Evolutionary conservation across 2,329 filamentous ascomycete genomes (phyloP), one percentile per base, ranked within the genome.

Genomic region (Fusarium pseudoanthophilum): DNA sequence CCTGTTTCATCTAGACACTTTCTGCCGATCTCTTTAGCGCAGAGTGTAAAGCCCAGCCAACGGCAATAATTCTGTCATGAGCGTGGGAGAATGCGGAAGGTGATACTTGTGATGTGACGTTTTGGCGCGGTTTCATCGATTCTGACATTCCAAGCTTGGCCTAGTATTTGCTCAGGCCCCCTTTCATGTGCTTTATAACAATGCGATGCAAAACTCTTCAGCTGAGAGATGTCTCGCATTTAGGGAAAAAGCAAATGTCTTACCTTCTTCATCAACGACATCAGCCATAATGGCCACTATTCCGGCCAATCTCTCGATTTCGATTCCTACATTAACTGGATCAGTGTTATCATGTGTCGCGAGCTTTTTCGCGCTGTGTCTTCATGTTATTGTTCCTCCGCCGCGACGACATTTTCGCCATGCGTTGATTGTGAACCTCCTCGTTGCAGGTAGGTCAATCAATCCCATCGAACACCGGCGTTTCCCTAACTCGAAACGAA

Each of bases 401-500:
- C 57, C 45, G 4, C 34, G 57, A 39, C 45, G 45, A 2, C 57
- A 60, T n/a, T 60, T 60, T 2, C 57, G 57, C 21, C 57, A 60
- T 40, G 46, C 46, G 4, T 37, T 60, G 16, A 60, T 60, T 28
- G 57, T 60, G 36, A 60, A 60, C 34, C 57, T 60, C 26, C 57
- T 60, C 7, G 21, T 60, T n/a, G 57, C 57, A 60, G 57, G 46
- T 60, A 32, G 28, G 57, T 21, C 21, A 34, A 14, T 5, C 26
- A 16, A 32, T 0, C 1, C 10, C 26, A 5, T 20, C 7, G 15
- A 9, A 21, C 4, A 4, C 18, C 0, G 4, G 7, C 6, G 5
- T 26, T 5, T 2, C 1, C 30, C 40, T 58, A 49, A 58, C 20
- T 18, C 7, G 11, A 34, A 6, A 15, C 10, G 2, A 52, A 60